Conservation (phyloP, 2,329 filamentous ascomycete species). For the Cordyceps fumosorosea region DNA sequence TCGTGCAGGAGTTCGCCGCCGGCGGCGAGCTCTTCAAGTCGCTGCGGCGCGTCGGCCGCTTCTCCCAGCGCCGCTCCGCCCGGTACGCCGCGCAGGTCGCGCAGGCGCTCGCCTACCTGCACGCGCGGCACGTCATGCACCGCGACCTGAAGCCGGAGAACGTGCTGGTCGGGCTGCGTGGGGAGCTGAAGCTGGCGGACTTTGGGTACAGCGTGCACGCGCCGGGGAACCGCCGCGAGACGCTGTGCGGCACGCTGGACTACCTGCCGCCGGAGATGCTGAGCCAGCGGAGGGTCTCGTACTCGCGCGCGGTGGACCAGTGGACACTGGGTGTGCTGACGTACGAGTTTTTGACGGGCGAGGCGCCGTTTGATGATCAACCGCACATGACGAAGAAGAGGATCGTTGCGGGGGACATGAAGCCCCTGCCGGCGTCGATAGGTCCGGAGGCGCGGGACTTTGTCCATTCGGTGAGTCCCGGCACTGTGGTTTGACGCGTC, state of each 20-base stretch:
- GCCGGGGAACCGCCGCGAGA: conserved; percentile 18
- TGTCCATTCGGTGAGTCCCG: conserved; percentile 15
- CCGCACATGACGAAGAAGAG: conserved; percentile 16
- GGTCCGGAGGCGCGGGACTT: conserved; percentile 17
- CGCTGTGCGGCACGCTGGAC: conserved; percentile 23
- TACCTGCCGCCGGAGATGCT: conserved; percentile 25
- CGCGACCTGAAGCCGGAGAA: conserved; percentile 63
- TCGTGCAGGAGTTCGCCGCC: conserved; percentile 80
- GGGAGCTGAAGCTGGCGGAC: conserved; percentile 24
- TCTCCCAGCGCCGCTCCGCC: conserved; percentile 78
- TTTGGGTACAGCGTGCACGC: conserved; percentile 26
- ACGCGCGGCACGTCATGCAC: conserved; percentile 88
- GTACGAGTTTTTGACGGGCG: conserved; percentile 21
- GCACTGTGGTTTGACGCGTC: not conserved
- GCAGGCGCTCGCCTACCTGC: conserved; percentile 73
- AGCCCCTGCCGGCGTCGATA: conserved; percentile 16
- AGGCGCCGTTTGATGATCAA: conserved; percentile 21
- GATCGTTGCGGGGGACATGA: conserved; percentile 19
- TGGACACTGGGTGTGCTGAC: conserved; percentile 22
- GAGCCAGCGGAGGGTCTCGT: conserved; percentile 5
- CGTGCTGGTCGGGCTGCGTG: conserved; percentile 25
- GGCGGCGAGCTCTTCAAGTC: conserved; percentile 86
- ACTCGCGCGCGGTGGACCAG: conserved; percentile 18
- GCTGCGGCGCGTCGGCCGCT: conserved; percentile 67
- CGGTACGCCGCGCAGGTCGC: conserved; percentile 87